Conservation (phyloP, 2,329 filamentous ascomycete genomes). For the Verruconis gallopava region DNA sequence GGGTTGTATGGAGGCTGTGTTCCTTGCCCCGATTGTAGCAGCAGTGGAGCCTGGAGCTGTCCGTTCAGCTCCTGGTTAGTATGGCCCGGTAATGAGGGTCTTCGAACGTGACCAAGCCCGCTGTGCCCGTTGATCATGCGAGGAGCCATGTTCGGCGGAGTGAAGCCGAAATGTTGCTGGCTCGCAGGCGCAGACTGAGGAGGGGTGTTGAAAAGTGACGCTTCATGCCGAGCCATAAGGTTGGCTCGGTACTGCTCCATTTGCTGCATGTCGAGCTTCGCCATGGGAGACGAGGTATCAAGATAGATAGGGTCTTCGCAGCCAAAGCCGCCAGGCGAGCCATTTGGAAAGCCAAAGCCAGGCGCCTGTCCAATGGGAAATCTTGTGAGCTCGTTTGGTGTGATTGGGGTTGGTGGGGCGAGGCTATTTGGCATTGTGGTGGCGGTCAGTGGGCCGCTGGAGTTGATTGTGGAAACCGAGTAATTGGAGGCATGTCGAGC, state of each 20-base stretch:
- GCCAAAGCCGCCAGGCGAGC: conserved; percentile 20
- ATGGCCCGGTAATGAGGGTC: not conserved
- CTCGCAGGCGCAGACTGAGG: conserved; percentile 38
- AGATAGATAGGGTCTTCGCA: conserved; percentile 13
- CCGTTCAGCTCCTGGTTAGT: no score
- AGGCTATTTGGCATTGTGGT: conserved; percentile 28
- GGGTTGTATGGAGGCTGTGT: no score
- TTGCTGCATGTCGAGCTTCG: conserved; percentile 25
- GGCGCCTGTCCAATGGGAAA: conserved; percentile 30
- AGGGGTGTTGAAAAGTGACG: conserved; percentile 29
- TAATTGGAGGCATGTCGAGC: conserved; percentile 26
- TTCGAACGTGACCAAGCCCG: not conserved
- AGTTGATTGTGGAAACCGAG: conserved; percentile 18
- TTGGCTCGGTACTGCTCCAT: conserved; percentile 16
- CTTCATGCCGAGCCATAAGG: conserved; percentile 16
- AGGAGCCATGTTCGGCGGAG: conserved; percentile 14
- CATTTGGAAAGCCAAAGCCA: conserved; percentile 26
- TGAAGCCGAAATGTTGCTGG: conserved; percentile 34
- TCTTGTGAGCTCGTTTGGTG: conserved; percentile 28
- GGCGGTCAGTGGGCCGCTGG: conserved; percentile 11
- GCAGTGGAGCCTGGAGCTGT: not conserved
- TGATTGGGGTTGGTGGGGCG: conserved; percentile 34
- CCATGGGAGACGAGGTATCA: conserved; percentile 32
- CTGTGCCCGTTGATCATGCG: no score
- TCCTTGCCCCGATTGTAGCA: not conserved